A percentile compares a stretch with the other conserved stretches of the same genome.
Conservation (phyloP, 345 rosid species). For the Bruguiera parviflora region DNA sequence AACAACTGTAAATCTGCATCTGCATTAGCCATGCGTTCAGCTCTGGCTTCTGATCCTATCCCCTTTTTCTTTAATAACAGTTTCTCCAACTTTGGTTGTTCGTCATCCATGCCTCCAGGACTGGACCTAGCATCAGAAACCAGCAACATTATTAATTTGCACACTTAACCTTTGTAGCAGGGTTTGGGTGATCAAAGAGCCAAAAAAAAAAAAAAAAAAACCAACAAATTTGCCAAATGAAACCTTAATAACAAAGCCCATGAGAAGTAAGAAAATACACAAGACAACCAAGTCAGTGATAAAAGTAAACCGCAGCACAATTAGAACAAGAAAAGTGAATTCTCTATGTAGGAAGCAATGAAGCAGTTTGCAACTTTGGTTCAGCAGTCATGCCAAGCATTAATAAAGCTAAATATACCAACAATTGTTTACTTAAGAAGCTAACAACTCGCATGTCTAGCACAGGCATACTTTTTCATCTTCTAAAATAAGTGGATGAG, state of each 20-base stretch:
- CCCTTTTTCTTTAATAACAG: conserved; percentile 83
- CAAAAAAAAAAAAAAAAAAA: neutral
- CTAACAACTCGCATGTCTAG: neutral
- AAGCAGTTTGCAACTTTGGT: too few relatives aligned
- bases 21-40: conserved; percentile 68
- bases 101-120: conserved; percentile 50
- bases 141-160: conserved; percentile 9
- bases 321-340: too few relatives aligned
- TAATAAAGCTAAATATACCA: too few relatives aligned
- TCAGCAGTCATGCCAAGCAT: neutral
- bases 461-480: too few relatives aligned
- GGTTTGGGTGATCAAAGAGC: neutral
- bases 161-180: conserved; percentile 1
- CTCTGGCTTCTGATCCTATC: conserved; percentile 86
- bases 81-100: conserved; percentile 71
- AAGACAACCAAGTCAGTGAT: too few relatives aligned
- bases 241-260: too few relatives aligned
- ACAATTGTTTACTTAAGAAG: neutral
- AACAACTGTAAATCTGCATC: conserved; percentile 76
- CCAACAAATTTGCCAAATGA: too few relatives aligned
- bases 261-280: neutral
- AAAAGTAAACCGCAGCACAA: too few relatives aligned
- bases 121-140: conserved; percentile 37
- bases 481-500: too few relatives aligned
- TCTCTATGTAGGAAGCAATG: too few relatives aligned